These are phyloP conservation scores for Neoboletus brunneissimus DNA, from an alignment of 768 basidiomycete genomes.

Conservation along the genomic window DNA sequence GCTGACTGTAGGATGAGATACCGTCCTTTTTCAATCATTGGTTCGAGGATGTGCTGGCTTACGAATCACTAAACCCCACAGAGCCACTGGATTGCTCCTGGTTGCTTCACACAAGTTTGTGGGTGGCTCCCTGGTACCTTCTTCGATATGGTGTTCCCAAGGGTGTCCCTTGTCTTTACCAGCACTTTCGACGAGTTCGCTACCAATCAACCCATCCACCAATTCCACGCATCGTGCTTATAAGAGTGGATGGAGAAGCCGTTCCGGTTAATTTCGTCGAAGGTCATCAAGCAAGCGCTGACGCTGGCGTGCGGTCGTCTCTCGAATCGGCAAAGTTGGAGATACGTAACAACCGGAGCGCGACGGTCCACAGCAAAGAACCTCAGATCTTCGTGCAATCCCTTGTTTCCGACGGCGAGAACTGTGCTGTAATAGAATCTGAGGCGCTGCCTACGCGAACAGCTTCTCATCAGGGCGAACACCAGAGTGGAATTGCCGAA, in stretches of 20 bases:
- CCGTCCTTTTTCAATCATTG: conserved; percentile 18
- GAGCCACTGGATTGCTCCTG: neutral
- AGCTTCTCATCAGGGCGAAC: neutral
- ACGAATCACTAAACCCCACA: conserved; percentile 8
- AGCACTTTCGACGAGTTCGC: neutral
- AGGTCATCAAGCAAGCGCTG: neutral
- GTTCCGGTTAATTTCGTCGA: conserved; percentile 6
- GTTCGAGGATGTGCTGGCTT: conserved; percentile 17
- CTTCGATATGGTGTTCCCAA: conserved; percentile 1
- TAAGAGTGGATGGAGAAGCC: conserved; percentile 12
- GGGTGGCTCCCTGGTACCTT: conserved; percentile 2
- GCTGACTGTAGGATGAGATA: conserved; percentile 15
- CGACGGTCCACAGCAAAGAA: neutral
- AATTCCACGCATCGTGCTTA: conserved; percentile 17
- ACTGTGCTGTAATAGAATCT: neutral
- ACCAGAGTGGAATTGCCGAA: neutral
- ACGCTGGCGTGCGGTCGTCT: neutral
- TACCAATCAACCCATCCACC: neutral
- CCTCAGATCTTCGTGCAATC: neutral
- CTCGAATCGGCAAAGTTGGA: neutral
- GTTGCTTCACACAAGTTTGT: conserved; percentile 8
- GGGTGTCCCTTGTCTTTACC: neutral
- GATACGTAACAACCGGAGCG: neutral
- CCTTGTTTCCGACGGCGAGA: neutral
- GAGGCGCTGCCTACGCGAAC: neutral